These are phyloP conservation scores for Globisporangium paroecandrum DNA, from an alignment of 352 stramenopile genomes.

Conservation along the genomic window DNA sequence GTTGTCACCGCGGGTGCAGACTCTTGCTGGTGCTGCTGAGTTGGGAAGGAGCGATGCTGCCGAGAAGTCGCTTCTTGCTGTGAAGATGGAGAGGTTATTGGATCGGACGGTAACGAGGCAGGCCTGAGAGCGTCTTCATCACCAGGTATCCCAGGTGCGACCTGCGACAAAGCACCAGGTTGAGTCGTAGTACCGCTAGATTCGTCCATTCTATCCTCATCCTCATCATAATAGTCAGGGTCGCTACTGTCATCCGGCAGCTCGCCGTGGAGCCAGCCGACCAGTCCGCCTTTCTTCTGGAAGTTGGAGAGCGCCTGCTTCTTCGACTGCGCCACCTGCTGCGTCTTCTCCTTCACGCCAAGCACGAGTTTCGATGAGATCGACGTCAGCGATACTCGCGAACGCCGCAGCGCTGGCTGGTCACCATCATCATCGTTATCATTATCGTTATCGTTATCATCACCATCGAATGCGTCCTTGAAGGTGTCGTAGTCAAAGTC, in stretches of 20 bases:
- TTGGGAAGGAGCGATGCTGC: constrained; percentile 8
- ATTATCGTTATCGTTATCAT: neutral
- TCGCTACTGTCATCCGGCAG: constrained; percentile 1
- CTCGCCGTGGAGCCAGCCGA: constrained; percentile 64
- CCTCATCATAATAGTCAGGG: neutral
- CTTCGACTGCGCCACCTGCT: constrained; percentile 31
- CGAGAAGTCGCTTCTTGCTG: constrained; percentile 7
- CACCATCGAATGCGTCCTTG: constrained; percentile 4
- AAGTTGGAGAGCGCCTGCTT: constrained; percentile 46
- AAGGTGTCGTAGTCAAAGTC: constrained; percentile 4
- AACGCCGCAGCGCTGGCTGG: neutral
- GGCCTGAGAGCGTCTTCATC: neutral
- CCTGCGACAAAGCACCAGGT: neutral
- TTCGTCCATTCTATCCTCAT: neutral
- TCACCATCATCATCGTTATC: neutral
- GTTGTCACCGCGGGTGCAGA: neutral
- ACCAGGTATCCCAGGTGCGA: neutral
- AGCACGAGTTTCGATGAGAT: constrained; percentile 16
- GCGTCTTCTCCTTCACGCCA: constrained; percentile 41
- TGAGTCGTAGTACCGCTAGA: neutral
- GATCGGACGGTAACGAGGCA: constrained; percentile 1
- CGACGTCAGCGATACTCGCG: neutral
- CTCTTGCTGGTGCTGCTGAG: neutral
- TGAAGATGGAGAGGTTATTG: neutral
- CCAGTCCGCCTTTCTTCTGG: constrained; percentile 60